Base-by-base conservation (phyloP, 106 monocot species). In the Allium fistulosum region DNA sequence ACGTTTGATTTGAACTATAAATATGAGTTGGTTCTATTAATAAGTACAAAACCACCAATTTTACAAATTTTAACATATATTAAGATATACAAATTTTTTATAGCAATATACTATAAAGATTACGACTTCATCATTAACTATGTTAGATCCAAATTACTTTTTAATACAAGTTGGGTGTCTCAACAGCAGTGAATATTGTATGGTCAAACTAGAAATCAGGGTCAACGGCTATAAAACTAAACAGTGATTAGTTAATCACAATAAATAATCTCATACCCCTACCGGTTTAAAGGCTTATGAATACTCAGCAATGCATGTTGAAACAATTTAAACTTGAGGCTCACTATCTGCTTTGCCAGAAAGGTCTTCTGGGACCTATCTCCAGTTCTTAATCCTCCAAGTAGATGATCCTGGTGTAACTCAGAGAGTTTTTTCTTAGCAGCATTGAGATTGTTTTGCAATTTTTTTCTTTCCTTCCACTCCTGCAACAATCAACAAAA, bases 391-490 rank as follows among this genome's bases (percentile, higher is more conserved):
- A 89, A 75, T 58, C 83, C 83, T 26, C 80, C 78, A 17, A 93
- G 59, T 71, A 84, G 53, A 84, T 93, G 93, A 46, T 72, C 72
- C 65, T 93, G 93, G 58, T 78, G 79, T 55, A 89, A 70, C 71
- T 79, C 89, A 68, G 63, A 63, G 9, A 89, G 62, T 47, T 84
- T 81, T 72, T 79, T 93, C 79, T 93, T 93, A 22, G 83, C 84
- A 63, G 81, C 65, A 59, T 57, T 69, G 8, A 89, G 26, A 57
- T 77, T 83, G 27, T 77, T 77, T 53, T 80, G 83, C 12, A 82
- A 18, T 75, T 82, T 86, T 78, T 86, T 93, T 63, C 70, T 86
- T 73, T 93, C 69, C 75, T 76, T 93, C 89, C 93, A 89, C 67
- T 84, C 89, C 93, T 93, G 69, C 13, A 74, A 76, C 10, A 67